Evolutionary conservation across 768 basidiomycete species (phyloP), one percentile per base, ranked within the genome.

Genomic region (Mycena capillaripes): DNA sequence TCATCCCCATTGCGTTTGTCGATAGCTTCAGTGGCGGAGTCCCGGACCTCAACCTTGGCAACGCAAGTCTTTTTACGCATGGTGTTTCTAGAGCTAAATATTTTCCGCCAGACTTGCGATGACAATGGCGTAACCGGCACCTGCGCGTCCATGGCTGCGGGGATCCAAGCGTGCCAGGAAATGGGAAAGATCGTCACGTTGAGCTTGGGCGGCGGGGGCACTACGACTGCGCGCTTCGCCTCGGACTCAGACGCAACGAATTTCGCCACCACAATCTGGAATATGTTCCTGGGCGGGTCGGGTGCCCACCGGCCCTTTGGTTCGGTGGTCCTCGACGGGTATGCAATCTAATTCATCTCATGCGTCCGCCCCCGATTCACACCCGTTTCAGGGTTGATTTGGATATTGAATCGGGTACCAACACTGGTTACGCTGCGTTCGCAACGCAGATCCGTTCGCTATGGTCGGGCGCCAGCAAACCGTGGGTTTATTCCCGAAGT

Each of bases 181-280:
- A 86, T 86, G 50, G 90, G 91, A 16, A 91, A 91, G 73, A 80
- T 87, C 21, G 78, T 89, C 30, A 88, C 87, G 2, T 56, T 93
- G 77, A 79, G 79, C 50, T 88, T 84, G 71, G 89, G 89, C 66
- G 78, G 84, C 0, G 84, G 91, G 72, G 93, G 89, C 9, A 69
- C 77, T 12, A 77, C 79, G 42, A 17, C 9, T 17, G 42, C 42
- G 42, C 9, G 23, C 50, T 52, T 52, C 25, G 25, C 25, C 27
- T 52, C 50, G 50, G 27, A 52, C 50, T 3, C 50, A 25, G 50
- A 10, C 25, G 50, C 50, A 52, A 29, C 7, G 12, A 52, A 2
- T 12, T 93, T 92, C 73, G 92, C 90, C 0, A 81, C 87, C 62
- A 86, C 86, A 0, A 87, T 93, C 61, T 94, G 93, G 93, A 83